A percentile compares a stretch with the other conserved stretches of the same genome.
These are phyloP conservation scores for Pichia pseudocactophila DNA, from an alignment of 805 yeast species.

Conservation along the genomic window DNA sequence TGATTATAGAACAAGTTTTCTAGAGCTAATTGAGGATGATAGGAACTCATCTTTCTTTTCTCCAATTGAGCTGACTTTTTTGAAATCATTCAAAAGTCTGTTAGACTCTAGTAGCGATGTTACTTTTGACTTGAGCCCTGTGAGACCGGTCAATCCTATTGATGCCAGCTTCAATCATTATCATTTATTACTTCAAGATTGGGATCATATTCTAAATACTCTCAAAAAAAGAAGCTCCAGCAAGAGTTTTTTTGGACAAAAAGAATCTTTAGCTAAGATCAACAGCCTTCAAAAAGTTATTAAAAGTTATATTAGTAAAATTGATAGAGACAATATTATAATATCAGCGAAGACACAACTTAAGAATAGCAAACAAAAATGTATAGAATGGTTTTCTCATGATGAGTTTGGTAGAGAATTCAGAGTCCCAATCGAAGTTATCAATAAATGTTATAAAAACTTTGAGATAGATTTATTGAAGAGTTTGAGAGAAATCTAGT, in stretches of 20 bases:
- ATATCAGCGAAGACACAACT: neutral
- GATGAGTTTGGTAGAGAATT: conserved; percentile 16
- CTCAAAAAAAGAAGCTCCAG: conserved; percentile 2
- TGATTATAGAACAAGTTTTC: conserved; percentile 14
- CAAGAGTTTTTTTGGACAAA: conserved; percentile 3
- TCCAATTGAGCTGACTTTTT: conserved; percentile 31
- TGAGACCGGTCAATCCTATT: conserved; percentile 13
- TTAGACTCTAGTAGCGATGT: conserved; percentile 5
- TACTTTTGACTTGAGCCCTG: conserved; percentile 6
- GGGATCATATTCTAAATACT: conserved; percentile 15
- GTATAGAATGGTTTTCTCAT: conserved; percentile 14
- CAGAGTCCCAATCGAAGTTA: conserved; percentile 1
- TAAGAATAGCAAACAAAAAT: neutral
- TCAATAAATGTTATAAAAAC: conserved; percentile 5
- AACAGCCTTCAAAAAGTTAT: neutral
- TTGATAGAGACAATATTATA: conserved; percentile 2
- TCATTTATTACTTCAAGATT: conserved; percentile 17
- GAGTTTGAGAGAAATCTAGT: conserved; percentile 2
- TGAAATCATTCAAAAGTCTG: conserved; percentile 13
- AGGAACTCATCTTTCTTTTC: conserved; percentile 20
- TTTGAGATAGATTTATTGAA: conserved; percentile 5
- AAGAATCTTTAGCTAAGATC: neutral
- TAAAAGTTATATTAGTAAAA: neutral
- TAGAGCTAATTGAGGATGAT: conserved; percentile 4
- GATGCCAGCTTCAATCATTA: conserved; percentile 18